Base-by-base conservation (phyloP, 176 grass and related monocot species). In the Melocanna baccifera region DNA sequence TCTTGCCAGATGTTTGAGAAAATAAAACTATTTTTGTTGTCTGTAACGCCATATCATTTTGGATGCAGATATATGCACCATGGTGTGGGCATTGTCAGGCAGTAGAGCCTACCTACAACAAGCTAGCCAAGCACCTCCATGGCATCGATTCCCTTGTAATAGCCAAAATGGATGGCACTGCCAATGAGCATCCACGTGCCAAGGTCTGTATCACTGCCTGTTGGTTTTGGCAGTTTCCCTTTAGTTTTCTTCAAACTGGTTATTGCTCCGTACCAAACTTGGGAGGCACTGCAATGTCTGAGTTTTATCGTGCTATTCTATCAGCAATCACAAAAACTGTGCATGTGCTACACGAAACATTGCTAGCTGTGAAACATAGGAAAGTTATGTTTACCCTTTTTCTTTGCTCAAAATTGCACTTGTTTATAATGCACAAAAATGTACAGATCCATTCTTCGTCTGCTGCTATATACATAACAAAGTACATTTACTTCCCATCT, bases 41-140 rank as follows among this genome's bases (percentile, higher is more conserved):
- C 43, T 12, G 11, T 81, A 71, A 68, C 10, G 4, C 12, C 41
- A 2, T 30, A 2, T 18, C 26, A 28, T 77, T 70, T 80, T 41
- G 85, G 64, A 71, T 83, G 55, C 67, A 98, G 96, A 52, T 98
- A 82, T 95, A 95, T 81, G 96, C 96, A 74, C 96, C 96, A 15
- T 98, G 96, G 96, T 98, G 96, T 78, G 96, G 96, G 16, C 96
- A 98, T 87, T 98, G 96, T 80, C 91, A 95, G 92, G 80, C 84
- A 56, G 69, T 98, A 26, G 96, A 98, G 45, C 93, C 96, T 61
- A 92, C 85, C 56, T 98, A 98, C 81, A 95, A 95, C 58, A 95
- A 93, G 86, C 74, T 98, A 39, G 93, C 28, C 9, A 95, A 92
- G 79, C 89, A 92, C 90, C 85, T 98, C 15, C 83, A 64, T 76